Percentiles rank a stretch among this genome's conserved stretches.
phyloP scores from a whole-genome alignment of 2,329 filamentous ascomycete genomes.

The Talaromyces atroroseus region DNA sequence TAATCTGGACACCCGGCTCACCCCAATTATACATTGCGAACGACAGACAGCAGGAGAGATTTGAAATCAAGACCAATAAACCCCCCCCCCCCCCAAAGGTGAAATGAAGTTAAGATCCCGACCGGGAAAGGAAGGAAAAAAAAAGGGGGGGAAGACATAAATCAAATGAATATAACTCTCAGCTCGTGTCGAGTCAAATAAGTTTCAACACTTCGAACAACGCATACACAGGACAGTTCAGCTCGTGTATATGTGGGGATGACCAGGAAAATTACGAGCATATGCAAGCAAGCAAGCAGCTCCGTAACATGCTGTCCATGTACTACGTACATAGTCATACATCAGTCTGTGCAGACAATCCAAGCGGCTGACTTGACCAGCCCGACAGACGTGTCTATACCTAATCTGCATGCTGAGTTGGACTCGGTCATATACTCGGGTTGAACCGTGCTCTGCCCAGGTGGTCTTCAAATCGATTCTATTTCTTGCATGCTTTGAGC shows the following conservation, averaged over 20 bases:
- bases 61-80: neutral
- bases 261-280: neutral
- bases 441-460: no score
- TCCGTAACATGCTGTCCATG: neutral
- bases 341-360: neutral
- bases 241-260: neutral
- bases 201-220: neutral
- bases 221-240: neutral
- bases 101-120: neutral
- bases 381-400: neutral
- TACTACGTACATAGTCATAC: neutral
- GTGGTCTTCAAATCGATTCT: no score
- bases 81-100: no score
- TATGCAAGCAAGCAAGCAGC: neutral
- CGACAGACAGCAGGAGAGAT: neutral
- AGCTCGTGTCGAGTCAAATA: neutral
- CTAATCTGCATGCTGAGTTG: no score
- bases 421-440: no score
- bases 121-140: neutral
- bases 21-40: neutral
- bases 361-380: neutral
- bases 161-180: neutral
- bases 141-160: neutral
- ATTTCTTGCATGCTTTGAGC: no score
- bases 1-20: neutral